Conservation (phyloP, 2,329 filamentous ascomycete genomes). For the Phyllosticta ampelicida region DNA sequence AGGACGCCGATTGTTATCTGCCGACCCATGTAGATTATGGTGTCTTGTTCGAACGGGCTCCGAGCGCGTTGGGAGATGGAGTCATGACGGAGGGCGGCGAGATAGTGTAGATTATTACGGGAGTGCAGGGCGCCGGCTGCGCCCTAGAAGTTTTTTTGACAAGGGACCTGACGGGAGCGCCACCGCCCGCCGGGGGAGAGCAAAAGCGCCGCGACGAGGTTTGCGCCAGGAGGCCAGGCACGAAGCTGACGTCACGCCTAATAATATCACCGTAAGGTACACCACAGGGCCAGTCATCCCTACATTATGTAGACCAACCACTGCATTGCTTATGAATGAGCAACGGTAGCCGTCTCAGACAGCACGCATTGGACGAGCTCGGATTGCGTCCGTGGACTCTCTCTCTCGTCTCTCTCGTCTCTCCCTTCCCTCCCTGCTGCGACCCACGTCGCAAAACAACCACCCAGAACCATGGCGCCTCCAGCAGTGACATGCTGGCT, state of each 20-base stretch:
- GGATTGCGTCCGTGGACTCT: background rate
- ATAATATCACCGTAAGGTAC: background rate
- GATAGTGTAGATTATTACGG: background rate
- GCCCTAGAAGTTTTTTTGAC: background rate
- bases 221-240: background rate
- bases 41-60: background rate
- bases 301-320: background rate
- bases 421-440: no score
- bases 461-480: background rate
- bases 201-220: background rate
- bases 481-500: slow-evolving; percentile 35
- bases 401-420: no score
- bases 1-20: slow-evolving; percentile 49
- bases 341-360: background rate
- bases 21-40: background rate
- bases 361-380: background rate
- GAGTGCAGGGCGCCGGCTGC: background rate
- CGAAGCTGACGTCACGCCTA: background rate
- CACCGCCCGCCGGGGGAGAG: no score
- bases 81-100: slow-evolving; percentile 3
- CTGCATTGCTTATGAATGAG: background rate
- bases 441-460: background rate
- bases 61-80: background rate
- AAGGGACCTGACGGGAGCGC: background rate
- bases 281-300: no score